Base-by-base conservation (phyloP, 2,329 filamentous ascomycete genomes). In the Microdochium trichocladiopsis region DNA sequence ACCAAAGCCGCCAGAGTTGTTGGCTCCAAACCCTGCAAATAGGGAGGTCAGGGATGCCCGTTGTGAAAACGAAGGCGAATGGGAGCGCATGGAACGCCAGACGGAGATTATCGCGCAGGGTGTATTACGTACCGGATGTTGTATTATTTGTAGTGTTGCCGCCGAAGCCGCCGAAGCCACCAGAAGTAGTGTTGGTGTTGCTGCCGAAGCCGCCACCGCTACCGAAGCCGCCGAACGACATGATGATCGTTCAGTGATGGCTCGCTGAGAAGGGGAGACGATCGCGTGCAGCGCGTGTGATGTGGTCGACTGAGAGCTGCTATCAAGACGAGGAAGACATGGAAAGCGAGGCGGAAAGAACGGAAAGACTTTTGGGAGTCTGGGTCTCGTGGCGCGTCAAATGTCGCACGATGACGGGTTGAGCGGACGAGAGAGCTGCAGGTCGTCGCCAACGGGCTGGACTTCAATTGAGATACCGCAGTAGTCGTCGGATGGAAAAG, bases 161-260 rank as follows among this genome's bases (percentile, higher is more conserved):
- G 37, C 78, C 78, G 54, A 82, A 85, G 47, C 81, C 82, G 59
- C 80, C 79, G 67, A 87, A 87, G 22, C 71, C 73, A 60, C 61
- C 21, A n/a, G 23, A 25, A 10, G 47, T 68, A 58, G 63, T 45
- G 69, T 72, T 62, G 49, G 78, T 82, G 57, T 76, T 77, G 63
- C 77, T 75, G 70, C 81, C 81, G 69, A 86, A 86, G 73, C 57
- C 59, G 58, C 56, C 53, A 49, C 58, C 53, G 50, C 80, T 78
- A 61, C 73, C 71, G 64, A 76, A 74, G 62, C 77, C 76, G 57
- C 73, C 71, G 60, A 80, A 80, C 62, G 79, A 79, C 80, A 83
- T 83, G 63, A 57, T 52, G 55, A 55, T 49, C 54, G 51, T 52
- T 53, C 53, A 48, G 57, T 51, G 51, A 51, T 37, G 47, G 51